A percentile compares a stretch with the other conserved stretches of the same genome.
Conservation (phyloP, 2,329 filamentous ascomycete species). For the Aspergillus chevalieri region DNA sequence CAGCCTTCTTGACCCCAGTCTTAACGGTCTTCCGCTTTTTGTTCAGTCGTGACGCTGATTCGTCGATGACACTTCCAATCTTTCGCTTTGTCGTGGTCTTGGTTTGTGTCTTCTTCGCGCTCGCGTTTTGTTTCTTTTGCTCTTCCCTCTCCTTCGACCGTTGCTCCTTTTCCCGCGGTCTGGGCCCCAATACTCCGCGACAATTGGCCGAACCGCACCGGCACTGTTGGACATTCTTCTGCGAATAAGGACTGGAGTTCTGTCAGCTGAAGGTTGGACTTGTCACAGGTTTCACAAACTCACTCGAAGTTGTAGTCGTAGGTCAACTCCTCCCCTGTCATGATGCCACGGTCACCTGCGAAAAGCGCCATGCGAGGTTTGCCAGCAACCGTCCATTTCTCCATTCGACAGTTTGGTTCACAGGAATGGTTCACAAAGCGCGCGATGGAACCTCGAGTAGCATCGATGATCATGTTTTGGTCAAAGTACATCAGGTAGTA, state of each 20-base stretch:
- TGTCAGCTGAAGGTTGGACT: conserved; percentile 7
- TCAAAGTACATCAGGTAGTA: conserved; percentile 99
- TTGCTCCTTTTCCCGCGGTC: conserved; percentile 44
- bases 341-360: conserved; percentile 80
- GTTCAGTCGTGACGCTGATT: conserved; percentile 22
- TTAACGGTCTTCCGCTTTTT: conserved; percentile 32
- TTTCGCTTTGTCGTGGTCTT: conserved; percentile 29
- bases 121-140: conserved; percentile 18
- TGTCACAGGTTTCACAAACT: conserved; percentile 18
- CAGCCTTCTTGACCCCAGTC: conserved; percentile 25
- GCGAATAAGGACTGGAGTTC: conserved; percentile 46
- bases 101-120: conserved; percentile 12
- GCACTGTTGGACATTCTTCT: conserved; percentile 59
- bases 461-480: conserved; percentile 97
- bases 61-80: conserved; percentile 18
- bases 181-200: conserved; percentile 56
- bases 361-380: conserved; percentile 96
- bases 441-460: conserved; percentile 89
- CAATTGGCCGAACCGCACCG: conserved; percentile 57
- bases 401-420: conserved; percentile 93
- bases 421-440: conserved; percentile 98
- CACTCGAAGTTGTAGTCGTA: conserved; percentile 81
- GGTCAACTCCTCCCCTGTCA: conserved; percentile 91
- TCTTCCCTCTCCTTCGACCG: conserved; percentile 26
- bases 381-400: conserved; percentile 92